These are phyloP conservation scores for Cladosporium oxysporum DNA, from an alignment of 2,329 filamentous ascomycete species.

Conservation along the genomic window DNA sequence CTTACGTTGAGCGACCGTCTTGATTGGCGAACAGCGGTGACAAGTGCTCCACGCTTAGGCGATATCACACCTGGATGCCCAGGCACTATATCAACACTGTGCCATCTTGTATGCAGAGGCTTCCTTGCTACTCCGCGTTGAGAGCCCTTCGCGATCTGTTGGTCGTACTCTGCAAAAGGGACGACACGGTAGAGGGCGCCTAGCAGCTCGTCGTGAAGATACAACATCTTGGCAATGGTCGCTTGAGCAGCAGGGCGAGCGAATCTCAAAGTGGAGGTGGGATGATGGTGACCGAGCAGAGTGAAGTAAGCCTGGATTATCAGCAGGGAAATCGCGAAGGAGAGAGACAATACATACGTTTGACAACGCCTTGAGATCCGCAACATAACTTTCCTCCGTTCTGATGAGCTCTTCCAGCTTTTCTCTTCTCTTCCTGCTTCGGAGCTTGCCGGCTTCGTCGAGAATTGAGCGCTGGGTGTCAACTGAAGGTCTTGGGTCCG, in stretches of 20 bases:
- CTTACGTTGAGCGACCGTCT: slow-evolving; percentile 51
- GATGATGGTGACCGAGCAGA: slow-evolving; percentile 33
- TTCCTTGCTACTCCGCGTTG: slow-evolving; percentile 25
- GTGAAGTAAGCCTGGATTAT: slow-evolving; percentile 47
- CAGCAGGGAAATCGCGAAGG: neutral
- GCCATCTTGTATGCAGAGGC: slow-evolving; percentile 49
- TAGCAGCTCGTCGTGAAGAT: slow-evolving; percentile 80
- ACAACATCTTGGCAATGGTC: slow-evolving; percentile 66
- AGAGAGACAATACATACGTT: slow-evolving; percentile 60
- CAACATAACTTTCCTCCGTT: slow-evolving; percentile 87
- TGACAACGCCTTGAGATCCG: slow-evolving; percentile 80
- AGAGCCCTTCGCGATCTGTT: slow-evolving; percentile 28
- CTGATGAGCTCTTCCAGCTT: slow-evolving; percentile 82
- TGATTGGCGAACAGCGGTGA: slow-evolving; percentile 33
- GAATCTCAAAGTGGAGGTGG: slow-evolving; percentile 29
- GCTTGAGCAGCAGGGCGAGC: slow-evolving; percentile 34
- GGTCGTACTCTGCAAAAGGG: slow-evolving; percentile 61
- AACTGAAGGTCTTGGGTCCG: slow-evolving; percentile 64
- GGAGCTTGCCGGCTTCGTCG: slow-evolving; percentile 70
- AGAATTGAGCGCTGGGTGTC: slow-evolving; percentile 57
- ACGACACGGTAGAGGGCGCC: slow-evolving; percentile 70
- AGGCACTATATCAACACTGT: slow-evolving; percentile 50
- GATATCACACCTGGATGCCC: slow-evolving; percentile 24
- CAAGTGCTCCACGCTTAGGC: slow-evolving; percentile 5
- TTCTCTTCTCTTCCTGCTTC: slow-evolving; percentile 73